A percentile compares a stretch with the other conserved stretches of the same genome.
Conservation (phyloP, 2,329 filamentous ascomycete genomes). For the Metarhizium humberi region DNA sequence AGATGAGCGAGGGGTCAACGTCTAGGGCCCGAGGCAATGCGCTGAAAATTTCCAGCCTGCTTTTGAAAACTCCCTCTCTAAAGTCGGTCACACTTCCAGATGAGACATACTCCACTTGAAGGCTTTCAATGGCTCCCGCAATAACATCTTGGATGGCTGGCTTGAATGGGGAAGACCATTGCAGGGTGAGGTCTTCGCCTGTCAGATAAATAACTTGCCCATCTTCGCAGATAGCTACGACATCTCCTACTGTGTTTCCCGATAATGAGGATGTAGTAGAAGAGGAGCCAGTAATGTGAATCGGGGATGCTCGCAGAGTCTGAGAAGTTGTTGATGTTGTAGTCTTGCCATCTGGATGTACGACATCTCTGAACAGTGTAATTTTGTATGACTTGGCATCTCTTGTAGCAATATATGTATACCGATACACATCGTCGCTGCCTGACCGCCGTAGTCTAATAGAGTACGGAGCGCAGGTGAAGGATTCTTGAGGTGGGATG, state of each 20-base stretch:
- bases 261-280: constrained; percentile 13
- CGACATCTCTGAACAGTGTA: constrained; percentile 49
- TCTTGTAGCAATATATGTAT: constrained; percentile 51
- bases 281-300: constrained; percentile 26
- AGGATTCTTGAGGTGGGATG: constrained; percentile 53
- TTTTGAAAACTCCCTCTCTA: constrained; percentile 45
- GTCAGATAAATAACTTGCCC: constrained; percentile 54
- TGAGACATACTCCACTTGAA: constrained; percentile 41
- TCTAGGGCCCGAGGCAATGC: constrained; percentile 39
- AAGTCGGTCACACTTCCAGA: constrained; percentile 38
- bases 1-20: constrained; percentile 41
- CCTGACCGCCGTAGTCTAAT: constrained; percentile 41
- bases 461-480: constrained; percentile 53
- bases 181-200: constrained; percentile 34
- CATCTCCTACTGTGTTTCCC: constrained; percentile 17
- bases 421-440: constrained; percentile 40
- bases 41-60: constrained; percentile 41
- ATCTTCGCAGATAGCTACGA: constrained; percentile 50
- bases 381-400: constrained; percentile 40
- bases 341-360: constrained; percentile 41
- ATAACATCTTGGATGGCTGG: constrained; percentile 25
- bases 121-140: constrained; percentile 20
- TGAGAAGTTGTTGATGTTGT: constrained; percentile 39
- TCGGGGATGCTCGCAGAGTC: constrained; percentile 28
- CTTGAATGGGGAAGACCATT: constrained; percentile 25